Conservation (phyloP, 352 stramenopile species). For the Phytophthora sp. region DNA sequence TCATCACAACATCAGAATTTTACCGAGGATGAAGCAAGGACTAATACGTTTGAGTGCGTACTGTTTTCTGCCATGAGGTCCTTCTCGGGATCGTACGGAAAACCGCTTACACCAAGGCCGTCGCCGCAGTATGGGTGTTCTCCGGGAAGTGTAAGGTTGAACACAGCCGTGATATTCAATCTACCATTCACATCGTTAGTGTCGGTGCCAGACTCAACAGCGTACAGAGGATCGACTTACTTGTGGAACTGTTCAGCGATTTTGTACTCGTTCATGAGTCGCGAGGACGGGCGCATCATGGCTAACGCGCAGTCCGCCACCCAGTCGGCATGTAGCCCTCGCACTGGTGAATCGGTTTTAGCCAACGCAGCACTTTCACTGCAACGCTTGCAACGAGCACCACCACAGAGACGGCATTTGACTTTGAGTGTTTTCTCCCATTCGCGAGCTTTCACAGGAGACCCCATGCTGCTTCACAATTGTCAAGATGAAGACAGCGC, state of each 20-base stretch:
- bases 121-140: constrained; percentile 92
- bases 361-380: constrained; percentile 77
- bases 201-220: neutral
- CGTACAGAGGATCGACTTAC: constrained; percentile 28
- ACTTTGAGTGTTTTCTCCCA: constrained; percentile 87
- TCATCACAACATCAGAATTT: too few relatives aligned
- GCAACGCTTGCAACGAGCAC: constrained; percentile 87
- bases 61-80: constrained; percentile 89
- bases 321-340: constrained; percentile 87
- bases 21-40: too few relatives aligned
- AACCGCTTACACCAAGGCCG: constrained; percentile 71
- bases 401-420: constrained; percentile 87
- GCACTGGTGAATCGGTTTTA: constrained; percentile 78
- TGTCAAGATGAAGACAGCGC: neutral
- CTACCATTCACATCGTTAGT: constrained; percentile 30
- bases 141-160: constrained; percentile 92
- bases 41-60: too few relatives aligned
- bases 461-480: constrained; percentile 49
- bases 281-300: constrained; percentile 90
- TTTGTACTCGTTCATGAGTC: constrained; percentile 84
- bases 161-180: constrained; percentile 83
- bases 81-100: constrained; percentile 90
- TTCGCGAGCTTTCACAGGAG: constrained; percentile 75
- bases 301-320: constrained; percentile 85
- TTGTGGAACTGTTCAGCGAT: constrained; percentile 84